Evolutionary conservation across 768 basidiomycete genomes (phyloP).

Genomic region (Naganishia friedmannii): DNA sequence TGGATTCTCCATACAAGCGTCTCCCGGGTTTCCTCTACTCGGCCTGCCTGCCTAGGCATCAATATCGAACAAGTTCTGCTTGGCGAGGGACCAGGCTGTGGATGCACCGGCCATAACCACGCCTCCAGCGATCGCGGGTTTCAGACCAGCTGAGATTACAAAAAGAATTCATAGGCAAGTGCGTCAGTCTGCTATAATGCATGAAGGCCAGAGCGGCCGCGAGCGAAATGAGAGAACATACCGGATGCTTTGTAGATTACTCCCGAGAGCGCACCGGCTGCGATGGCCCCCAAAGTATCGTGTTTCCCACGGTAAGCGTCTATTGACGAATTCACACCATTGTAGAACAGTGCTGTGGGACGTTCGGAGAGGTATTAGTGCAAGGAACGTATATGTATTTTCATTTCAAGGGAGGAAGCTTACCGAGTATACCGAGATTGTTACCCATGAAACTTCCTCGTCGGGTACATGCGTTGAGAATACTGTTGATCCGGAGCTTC

Average conservation of each 20-base stretch:
- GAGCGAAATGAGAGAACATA: conserved; percentile 55
- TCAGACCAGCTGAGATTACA: conserved; percentile 72
- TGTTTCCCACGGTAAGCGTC: conserved; percentile 85
- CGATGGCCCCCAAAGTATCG: conserved; percentile 85
- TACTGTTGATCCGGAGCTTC: conserved; percentile 87
- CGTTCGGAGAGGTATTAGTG: not conserved
- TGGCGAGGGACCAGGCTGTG: conserved; percentile 91
- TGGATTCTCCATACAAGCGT: too few relatives aligned
- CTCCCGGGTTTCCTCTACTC: not conserved
- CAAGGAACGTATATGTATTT: not conserved
- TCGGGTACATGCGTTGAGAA: conserved; percentile 93
- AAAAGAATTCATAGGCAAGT: not conserved
- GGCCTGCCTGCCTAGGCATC: not conserved
- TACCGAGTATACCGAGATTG: conserved; percentile 94
- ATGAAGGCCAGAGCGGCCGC: not conserved
- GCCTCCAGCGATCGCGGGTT: conserved; percentile 82
- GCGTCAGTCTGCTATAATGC: not conserved
- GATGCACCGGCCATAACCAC: conserved; percentile 84
- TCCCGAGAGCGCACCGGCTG: conserved; percentile 85
- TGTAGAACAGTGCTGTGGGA: conserved; percentile 81
- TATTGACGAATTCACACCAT: conserved; percentile 90
- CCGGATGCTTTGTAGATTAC: conserved; percentile 91
- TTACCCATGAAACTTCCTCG: conserved; percentile 97
- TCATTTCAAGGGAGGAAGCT: conserved; percentile 51
- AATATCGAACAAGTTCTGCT: conserved; percentile 65